Percentiles rank a stretch among this genome's conserved stretches.
Conservation (phyloP, 192 early-diverging fungal genomes). For the Entomortierella beljakovae region DNA sequence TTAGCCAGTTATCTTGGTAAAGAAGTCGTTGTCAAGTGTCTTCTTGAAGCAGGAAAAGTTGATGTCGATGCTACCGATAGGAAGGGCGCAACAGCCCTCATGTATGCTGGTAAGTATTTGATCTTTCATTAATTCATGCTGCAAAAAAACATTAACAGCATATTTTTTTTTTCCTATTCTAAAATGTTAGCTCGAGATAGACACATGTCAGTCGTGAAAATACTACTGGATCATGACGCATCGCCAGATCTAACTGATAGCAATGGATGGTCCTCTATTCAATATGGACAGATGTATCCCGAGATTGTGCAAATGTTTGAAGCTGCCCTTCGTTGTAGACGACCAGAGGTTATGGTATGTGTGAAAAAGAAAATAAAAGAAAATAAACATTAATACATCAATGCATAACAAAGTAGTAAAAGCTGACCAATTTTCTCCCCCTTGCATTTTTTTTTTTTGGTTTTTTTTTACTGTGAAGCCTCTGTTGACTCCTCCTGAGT, state of each 20-base stretch:
- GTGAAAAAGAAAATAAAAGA: neutral
- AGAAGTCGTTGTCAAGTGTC: slow-evolving; percentile 60
- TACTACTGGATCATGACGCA: slow-evolving; percentile 63
- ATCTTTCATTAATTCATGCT: too few relatives aligned
- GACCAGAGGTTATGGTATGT: slow-evolving; percentile 60
- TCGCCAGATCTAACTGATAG: slow-evolving; percentile 66
- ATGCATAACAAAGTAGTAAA: neutral
- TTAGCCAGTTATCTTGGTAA: slow-evolving; percentile 77
- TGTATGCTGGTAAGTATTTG: slow-evolving; percentile 71
- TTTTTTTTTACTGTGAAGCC: slow-evolving; percentile 3
- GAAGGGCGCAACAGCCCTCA: slow-evolving; percentile 74
- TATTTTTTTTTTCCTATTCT: slow-evolving; percentile 1
- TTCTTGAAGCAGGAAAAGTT: slow-evolving; percentile 71
- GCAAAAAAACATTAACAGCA: too few relatives aligned
- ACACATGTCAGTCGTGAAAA: slow-evolving; percentile 64
- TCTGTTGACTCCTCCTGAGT: slow-evolving; percentile 42
- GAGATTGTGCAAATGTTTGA: slow-evolving; percentile 71
- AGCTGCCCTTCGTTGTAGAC: slow-evolving; percentile 56
- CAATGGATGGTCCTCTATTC: slow-evolving; percentile 75
- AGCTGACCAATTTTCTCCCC: neutral
- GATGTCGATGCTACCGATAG: slow-evolving; percentile 70
- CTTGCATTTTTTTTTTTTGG: neutral
- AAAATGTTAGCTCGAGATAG: slow-evolving; percentile 65
- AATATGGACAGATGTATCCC: slow-evolving; percentile 68
- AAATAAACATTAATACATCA: neutral